phyloP scores from a whole-genome alignment of 345 rosid species.

The Carallia pectinifolia region DNA sequence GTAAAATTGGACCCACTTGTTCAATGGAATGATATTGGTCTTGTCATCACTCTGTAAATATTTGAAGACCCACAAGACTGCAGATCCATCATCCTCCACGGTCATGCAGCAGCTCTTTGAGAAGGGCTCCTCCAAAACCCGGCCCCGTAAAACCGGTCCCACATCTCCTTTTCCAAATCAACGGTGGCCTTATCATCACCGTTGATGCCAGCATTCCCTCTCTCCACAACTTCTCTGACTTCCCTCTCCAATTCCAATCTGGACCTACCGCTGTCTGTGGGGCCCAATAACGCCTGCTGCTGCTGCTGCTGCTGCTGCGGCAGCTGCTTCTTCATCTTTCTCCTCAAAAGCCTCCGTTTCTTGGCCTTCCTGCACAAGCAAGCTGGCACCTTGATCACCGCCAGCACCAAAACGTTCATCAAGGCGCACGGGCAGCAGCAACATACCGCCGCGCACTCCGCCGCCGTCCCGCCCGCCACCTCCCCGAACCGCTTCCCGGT shows the following conservation, averaged over 20 bases:
- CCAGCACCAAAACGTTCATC: slow-evolving; percentile 55
- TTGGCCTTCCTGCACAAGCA: slow-evolving; percentile 54
- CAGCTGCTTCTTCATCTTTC: slow-evolving; percentile 25
- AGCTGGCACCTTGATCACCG: slow-evolving; percentile 61
- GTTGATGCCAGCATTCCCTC: neutral
- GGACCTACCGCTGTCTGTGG: slow-evolving; percentile 14
- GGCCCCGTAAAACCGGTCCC: slow-evolving; percentile 38
- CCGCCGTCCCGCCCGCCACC: slow-evolving; percentile 63
- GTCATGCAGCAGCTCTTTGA: slow-evolving; percentile 13
- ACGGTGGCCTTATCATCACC: slow-evolving; percentile 5
- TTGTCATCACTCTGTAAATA: too few relatives aligned
- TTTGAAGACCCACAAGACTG: too few relatives aligned
- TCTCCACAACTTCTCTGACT: slow-evolving; percentile 21
- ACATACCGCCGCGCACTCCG: slow-evolving; percentile 67
- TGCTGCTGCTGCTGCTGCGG: slow-evolving; percentile 14
- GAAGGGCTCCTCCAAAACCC: slow-evolving; percentile 59
- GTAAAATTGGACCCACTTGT: too few relatives aligned
- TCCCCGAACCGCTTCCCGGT: slow-evolving; percentile 42
- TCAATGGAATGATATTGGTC: too few relatives aligned
- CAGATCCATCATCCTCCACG: too few relatives aligned
- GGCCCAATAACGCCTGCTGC: slow-evolving; percentile 19
- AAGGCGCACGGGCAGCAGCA: slow-evolving; percentile 68
- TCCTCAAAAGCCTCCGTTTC: slow-evolving; percentile 31
- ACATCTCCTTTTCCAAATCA: slow-evolving; percentile 44
- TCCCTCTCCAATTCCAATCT: slow-evolving; percentile 8